Evolutionary conservation across 2,329 filamentous ascomycete species (phyloP), one percentile per base, ranked within the genome.

Genomic region (Fulvia fulva): DNA sequence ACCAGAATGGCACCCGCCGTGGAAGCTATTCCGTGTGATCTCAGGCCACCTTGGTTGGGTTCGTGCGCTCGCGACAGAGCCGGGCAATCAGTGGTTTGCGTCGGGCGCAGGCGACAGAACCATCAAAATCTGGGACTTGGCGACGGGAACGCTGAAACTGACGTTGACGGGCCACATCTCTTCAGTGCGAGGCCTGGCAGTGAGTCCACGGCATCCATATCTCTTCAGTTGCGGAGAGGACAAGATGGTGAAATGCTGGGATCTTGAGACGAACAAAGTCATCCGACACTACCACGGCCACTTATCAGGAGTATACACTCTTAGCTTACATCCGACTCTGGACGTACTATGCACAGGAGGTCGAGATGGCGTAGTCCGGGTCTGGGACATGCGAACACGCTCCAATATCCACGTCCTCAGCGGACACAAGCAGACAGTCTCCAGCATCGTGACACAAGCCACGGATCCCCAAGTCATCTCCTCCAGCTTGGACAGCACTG

Each of bases 161-260:
- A 97, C 93, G 0, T 78, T 97, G 60, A 97, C 93, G 1, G 93
- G 93, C 34, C 93, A 97, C 75, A 97, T 96, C 69, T 95, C 90
- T 51, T 95, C 91, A 4, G 92, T 97, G 0, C 87, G 92, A 54
- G 94, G 94, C 1, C 82, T 99, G 50, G 94, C 93, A 0, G 90
- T 99, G 7, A 96, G 91, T 21, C 90, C 92, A 16, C 82, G 94
- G 49, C 94, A 99, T 76, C 95, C 94, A 0, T 99, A 99, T 71
- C 83, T 99, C 9, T 99, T 99, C 76, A 96, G 91, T 11, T 99
- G 94, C 70, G 95, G 91, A 58, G 94, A 99, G 76, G 94, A 99
- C 74, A 99, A 99, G 80, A 97, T 97, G 92, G 94, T 99, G 62
- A 99, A 99, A 77, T 99, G 94, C 77, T 99, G 94, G 94, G 94